phyloP scores from a whole-genome alignment of 2,329 filamentous ascomycete genomes.

The Trichoderma hamatum region DNA sequence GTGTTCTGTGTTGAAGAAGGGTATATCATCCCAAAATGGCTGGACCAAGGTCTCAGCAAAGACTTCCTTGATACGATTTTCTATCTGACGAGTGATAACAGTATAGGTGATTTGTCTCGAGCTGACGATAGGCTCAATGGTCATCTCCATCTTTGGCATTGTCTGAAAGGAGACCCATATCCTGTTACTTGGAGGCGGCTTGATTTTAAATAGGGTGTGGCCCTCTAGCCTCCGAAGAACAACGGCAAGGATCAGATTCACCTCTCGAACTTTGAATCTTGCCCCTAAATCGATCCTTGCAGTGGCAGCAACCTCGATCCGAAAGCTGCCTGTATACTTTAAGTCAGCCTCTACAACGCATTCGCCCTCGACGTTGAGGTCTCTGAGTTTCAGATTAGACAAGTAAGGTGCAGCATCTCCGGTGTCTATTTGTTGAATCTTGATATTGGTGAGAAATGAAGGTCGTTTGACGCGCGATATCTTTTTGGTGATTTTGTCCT shows the following conservation, averaged over 20 bases:
- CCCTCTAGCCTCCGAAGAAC: conserved; percentile 84
- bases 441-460: conserved; percentile 82
- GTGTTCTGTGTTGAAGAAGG: conserved; percentile 80
- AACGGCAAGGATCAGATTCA: conserved; percentile 84
- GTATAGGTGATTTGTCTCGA: conserved; percentile 94
- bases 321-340: conserved; percentile 85
- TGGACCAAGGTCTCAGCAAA: conserved; percentile 87
- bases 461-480: conserved; percentile 92
- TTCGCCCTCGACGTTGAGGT: conserved; percentile 89
- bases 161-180: conserved; percentile 94
- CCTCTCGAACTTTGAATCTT: conserved; percentile 86
- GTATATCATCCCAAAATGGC: conserved; percentile 95
- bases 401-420: conserved; percentile 86
- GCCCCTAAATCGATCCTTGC: conserved; percentile 87
- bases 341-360: conserved; percentile 85
- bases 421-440: conserved; percentile 80
- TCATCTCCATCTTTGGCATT: conserved; percentile 92
- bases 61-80: conserved; percentile 92
- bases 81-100: conserved; percentile 88
- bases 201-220: conserved; percentile 82
- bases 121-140: conserved; percentile 94
- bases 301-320: conserved; percentile 88
- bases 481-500: conserved; percentile 91
- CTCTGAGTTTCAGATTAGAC: conserved; percentile 83
- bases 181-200: conserved; percentile 92